Evolutionary conservation across 495 filamentous ascomycete genomes (phyloP), one percentile per base, ranked within the genome.

Genomic region (Neurospora sp.): DNA sequence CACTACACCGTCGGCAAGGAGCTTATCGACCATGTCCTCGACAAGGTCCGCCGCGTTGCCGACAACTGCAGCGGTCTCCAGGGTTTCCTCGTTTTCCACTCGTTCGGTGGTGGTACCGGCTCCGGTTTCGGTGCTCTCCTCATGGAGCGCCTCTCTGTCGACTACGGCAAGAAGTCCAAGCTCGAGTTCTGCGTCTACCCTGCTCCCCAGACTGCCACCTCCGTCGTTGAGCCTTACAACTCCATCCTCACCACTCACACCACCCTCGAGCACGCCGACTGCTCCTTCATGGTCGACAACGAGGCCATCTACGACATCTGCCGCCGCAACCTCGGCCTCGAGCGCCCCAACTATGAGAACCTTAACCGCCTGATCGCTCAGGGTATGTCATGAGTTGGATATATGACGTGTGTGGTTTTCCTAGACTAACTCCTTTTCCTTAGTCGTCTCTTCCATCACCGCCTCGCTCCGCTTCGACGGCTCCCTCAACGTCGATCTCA

Each of bases 291-390:
- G 91, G 96, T 99, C 75, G 96, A 99, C 85, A 99, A 99, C 82
- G 96, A 99, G 86, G 96, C 96, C 78, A 97, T 99, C 84, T 99
- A 98, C 84, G 96, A 98, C 83, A 98, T 99, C 84, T 99, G 96
- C 90, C 91, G 94, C 79, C 90, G 94, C 79, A 98, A 98, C 87
- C 88, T 99, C 73, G 94, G 94, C 77, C 94, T 99, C 76, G 93
- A 97, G 86, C 92, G 96, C 71, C 96, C 96, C 78, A 94, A 94
- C 85, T 97, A 94, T 82, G 96, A 97, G 85, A 97, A 98, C 89
- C 89, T 99, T 72, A 99, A 99, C 89, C 93, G 96, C 77, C 86
- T 99, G 80, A 97, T 99, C 81, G 96, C 96, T 77, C 96, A 99
- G 87, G 91, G 91, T 93, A 88, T 41, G 82, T 77, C 35, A 39